Evolutionary conservation across 305 asterid genomes (phyloP), one percentile per base, ranked within the genome.

Genomic region (Plantago coronopus): DNA sequence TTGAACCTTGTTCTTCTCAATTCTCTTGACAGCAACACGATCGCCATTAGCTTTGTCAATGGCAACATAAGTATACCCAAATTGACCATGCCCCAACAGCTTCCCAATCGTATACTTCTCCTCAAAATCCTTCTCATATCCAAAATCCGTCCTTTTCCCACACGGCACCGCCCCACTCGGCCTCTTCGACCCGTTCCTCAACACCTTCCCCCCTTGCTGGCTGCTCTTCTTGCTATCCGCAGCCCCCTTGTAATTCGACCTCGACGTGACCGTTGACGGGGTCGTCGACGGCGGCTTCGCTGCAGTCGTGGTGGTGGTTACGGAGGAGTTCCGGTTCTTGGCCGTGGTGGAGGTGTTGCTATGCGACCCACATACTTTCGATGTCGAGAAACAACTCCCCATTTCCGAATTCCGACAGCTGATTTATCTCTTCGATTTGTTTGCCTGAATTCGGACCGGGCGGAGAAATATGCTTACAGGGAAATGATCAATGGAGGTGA

Each of bases 11-110:
- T 49, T 82, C 78, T 87, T 87, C 66, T 87, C 95, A 58, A 87
- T 84, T 80, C 75, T 84, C 72, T 87, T 87, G 65, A 84, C 95
- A 49, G 95, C 95, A 65, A 87, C 95, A 42, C 95, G 94, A 77
- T 87, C 86, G 15, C 94, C 94, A 67, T 72, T 77, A 31, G 78
- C 71, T 69, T 82, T 87, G 63, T 84, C 86, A 38, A 79, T 77
- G 13, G 90, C 95, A 72, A 82, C 88, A 72, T 87, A 87, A 9
- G 95, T 87, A 63, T 87, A 87, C 2, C 95, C 95, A 63, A 87
- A 87, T 76, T 87, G 95, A 43, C 95, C 95, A 68, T 87, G 95
- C 7, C 95, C 95, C 82, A 87, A 69, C 79, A 87, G 65, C 70
- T 82, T 87, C 57, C 95, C 95, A 43, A 77, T 80, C 17, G 72